phyloP scores from a whole-genome alignment of 305 asterid genomes.

The Nicotiana rustica region DNA sequence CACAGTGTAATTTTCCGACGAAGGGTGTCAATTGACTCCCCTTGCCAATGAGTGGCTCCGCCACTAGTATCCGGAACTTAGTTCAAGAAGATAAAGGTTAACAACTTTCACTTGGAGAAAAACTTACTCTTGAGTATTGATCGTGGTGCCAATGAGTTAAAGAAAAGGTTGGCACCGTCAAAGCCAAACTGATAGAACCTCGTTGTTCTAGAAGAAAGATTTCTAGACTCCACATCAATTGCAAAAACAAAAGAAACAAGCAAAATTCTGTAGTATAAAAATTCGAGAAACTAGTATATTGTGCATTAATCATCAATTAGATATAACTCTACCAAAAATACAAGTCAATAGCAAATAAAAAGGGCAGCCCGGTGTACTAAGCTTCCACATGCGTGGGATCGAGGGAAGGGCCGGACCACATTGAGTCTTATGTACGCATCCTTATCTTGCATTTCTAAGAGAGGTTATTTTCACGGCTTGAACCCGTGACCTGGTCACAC shows the following conservation, averaged over 20 bases:
- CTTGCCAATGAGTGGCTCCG: too few species aligned
- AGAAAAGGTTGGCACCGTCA: neutral
- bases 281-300: neutral
- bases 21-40: too few species aligned
- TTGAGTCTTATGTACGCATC: too few species aligned
- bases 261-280: neutral
- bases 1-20: too few species aligned
- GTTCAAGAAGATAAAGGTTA: neutral
- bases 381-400: too few species aligned
- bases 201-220: neutral
- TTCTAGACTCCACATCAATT: constrained; percentile 14
- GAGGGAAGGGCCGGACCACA: too few species aligned
- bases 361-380: too few species aligned
- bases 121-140: neutral
- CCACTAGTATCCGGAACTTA: neutral
- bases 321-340: neutral
- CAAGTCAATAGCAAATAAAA: neutral
- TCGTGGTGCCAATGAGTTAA: neutral
- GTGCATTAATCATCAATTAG: neutral
- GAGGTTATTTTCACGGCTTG: too few species aligned
- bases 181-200: constrained; percentile 2
- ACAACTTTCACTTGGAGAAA: neutral
- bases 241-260: neutral
- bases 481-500: too few species aligned
- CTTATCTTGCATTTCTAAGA: too few species aligned